These are phyloP conservation scores for Chalciporus sp. DNA, from an alignment of 1,284 basidiomycete genomes.

Conservation along the genomic window DNA sequence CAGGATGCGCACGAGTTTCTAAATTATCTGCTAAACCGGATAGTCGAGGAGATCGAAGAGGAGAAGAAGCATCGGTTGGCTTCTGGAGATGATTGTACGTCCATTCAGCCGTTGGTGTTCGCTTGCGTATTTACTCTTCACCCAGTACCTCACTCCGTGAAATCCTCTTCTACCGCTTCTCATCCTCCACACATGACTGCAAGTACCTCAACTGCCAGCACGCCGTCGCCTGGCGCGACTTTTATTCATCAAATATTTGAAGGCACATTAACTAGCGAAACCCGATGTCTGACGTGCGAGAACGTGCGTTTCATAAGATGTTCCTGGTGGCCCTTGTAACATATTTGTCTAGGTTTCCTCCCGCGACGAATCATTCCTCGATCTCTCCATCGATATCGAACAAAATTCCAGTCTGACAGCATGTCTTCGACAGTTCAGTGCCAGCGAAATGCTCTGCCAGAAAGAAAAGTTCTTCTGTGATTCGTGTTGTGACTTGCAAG, in stretches of 20 bases:
- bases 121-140: conserved; percentile 5
- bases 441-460: conserved; percentile 97
- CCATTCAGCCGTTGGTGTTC: background rate
- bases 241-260: conserved; percentile 93
- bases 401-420: conserved; percentile 96
- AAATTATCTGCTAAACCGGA: conserved; percentile 90
- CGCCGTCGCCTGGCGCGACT: conserved; percentile 56
- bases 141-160: conserved; percentile 58
- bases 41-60: conserved; percentile 90
- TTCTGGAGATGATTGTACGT: conserved; percentile 36
- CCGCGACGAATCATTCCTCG: conserved; percentile 94
- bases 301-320: conserved; percentile 54
- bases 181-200: conserved; percentile 41
- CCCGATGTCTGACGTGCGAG: conserved; percentile 95
- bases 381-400: conserved; percentile 97
- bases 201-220: conserved; percentile 47
- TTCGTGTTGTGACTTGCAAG: conserved; percentile 93
- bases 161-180: conserved; percentile 50
- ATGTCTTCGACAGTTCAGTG: conserved; percentile 94
- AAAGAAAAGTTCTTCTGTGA: conserved; percentile 99
- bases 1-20: conserved; percentile 98
- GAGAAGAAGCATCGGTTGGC: conserved; percentile 52
- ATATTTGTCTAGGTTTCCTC: conserved; percentile 73
- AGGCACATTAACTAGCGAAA: conserved; percentile 94
- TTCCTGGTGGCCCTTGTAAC: conserved; percentile 10